Base-by-base conservation (phyloP, 176 grass and related monocot genomes). In the Tillandsia fasciculata region DNA sequence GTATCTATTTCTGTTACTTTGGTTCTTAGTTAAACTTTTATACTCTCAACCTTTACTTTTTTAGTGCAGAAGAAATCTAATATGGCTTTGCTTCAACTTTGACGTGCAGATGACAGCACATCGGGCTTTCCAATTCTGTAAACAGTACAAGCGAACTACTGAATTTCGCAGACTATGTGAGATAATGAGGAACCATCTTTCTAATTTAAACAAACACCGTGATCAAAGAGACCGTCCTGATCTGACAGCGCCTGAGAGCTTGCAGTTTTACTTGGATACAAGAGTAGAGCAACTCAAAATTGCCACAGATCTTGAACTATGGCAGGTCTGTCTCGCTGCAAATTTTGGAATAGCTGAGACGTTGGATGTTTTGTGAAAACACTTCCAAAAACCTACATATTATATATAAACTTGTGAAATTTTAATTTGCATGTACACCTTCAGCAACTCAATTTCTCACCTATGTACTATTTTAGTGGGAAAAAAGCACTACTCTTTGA, bases 131-230 rank as follows among this genome's bases (percentile, higher is more conserved):
- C 95, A 99, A 20, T 99, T 99, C 57, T 99, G 95, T 68, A 99
- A 99, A 79, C 87, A 89, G 59, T 99, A 99, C 64, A 99, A 99
- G 70, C 87, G 95, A 49, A 88, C 79, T 64, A 94, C 87, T 11
- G 95, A 99, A 78, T 94, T 99, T 73, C 85, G 95, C 57, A 99
- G 95, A 64, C 72, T 99, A 7, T 99, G 95, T 20, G 95, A 99
- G 76, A 99, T 94, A 9, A 99, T 99, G 61, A 84, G 87, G 50
- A 99, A 99, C 66, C 90, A 99, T 88, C 78, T 99, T 48, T 77
- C 77, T 63, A 99, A 99, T 83, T 78, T 99, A 54, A 93, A 93
- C 68, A 99, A 99, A 78, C 93, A 99, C 67, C 84, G 87, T 10
- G 90, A 99, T 64, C 94, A 99, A 78, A 74, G 94, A 79, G 94